These are phyloP conservation scores for Tuber calosporum DNA, from an alignment of 495 filamentous ascomycete genomes.

Conservation along the genomic window DNA sequence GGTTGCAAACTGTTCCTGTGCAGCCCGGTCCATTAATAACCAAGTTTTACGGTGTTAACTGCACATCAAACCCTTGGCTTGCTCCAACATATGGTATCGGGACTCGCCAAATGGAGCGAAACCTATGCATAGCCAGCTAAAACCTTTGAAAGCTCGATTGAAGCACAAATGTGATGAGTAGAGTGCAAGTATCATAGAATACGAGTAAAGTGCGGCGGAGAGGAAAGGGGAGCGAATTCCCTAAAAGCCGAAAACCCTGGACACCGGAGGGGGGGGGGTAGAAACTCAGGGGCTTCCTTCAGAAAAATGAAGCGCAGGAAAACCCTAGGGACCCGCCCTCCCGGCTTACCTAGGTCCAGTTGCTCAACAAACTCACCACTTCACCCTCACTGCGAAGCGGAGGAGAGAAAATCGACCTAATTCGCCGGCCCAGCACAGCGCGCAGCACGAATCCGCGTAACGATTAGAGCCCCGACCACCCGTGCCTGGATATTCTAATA, in stretches of 20 bases:
- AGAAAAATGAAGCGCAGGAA: not conserved
- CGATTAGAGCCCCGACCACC: not conserved
- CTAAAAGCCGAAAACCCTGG: not conserved
- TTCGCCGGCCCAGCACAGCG: not conserved
- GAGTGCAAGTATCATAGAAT: not conserved
- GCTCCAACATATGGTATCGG: not conserved
- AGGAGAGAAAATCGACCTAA: not conserved
- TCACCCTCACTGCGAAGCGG: not conserved
- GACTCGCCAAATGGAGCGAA: not conserved
- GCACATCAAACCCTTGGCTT: not conserved
- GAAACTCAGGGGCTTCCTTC: not conserved
- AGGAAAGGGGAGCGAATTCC: not conserved
- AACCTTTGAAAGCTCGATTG: not conserved
- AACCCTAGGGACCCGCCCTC: not conserved
- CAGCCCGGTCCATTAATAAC: too few species aligned
- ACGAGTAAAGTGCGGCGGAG: not conserved
- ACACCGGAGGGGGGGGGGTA: not conserved
- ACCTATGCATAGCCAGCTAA: not conserved
- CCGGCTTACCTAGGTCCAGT: not conserved
- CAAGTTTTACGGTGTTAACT: not conserved
- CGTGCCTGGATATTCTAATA: not conserved
- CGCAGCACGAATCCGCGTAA: not conserved
- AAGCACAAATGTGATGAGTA: not conserved
- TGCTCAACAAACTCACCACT: not conserved
- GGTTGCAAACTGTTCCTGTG: too few species aligned